Evolutionary conservation across 2,329 filamentous ascomycete genomes (phyloP).

Genomic region (Colletotrichum phormii): DNA sequence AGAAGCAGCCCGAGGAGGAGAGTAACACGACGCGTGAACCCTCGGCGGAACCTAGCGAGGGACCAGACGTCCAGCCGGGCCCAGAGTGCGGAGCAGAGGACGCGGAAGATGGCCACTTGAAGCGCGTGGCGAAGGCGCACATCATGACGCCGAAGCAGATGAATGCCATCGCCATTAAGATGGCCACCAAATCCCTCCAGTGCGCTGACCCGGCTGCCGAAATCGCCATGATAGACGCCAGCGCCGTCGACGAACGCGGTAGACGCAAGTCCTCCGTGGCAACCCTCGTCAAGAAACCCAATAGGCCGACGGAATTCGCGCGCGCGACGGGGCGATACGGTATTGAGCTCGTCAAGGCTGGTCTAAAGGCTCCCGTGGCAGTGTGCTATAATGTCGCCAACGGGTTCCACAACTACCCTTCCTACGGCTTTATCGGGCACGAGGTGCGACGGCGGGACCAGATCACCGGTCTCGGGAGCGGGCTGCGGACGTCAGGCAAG

Average conservation of each 20-base stretch:
- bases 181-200: constrained; percentile 50
- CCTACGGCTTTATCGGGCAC: constrained; percentile 71
- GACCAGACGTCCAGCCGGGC: not conserved
- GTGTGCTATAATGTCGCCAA: constrained; percentile 76
- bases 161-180: constrained; percentile 44
- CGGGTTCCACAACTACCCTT: constrained; percentile 80
- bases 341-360: constrained; percentile 69
- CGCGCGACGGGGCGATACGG: constrained; percentile 65
- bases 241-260: not conserved
- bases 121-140: not conserved
- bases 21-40: constrained; percentile 20
- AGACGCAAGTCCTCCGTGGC: not conserved
- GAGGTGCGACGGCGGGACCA: constrained; percentile 73
- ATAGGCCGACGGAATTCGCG: constrained; percentile 40
- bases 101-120: not conserved
- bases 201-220: constrained; percentile 60
- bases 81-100: not conserved
- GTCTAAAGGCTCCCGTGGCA: constrained; percentile 74
- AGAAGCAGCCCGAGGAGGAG: not conserved
- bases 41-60: not conserved
- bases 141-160: constrained; percentile 43
- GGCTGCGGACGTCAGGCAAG: constrained; percentile 72
- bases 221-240: not conserved
- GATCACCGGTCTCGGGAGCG: constrained; percentile 73
- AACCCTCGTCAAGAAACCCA: not conserved